Percentiles rank a stretch among this genome's conserved stretches.
These are phyloP conservation scores for Annulohypoxylon bovei DNA, from an alignment of 495 filamentous ascomycete species.

Conservation along the genomic window DNA sequence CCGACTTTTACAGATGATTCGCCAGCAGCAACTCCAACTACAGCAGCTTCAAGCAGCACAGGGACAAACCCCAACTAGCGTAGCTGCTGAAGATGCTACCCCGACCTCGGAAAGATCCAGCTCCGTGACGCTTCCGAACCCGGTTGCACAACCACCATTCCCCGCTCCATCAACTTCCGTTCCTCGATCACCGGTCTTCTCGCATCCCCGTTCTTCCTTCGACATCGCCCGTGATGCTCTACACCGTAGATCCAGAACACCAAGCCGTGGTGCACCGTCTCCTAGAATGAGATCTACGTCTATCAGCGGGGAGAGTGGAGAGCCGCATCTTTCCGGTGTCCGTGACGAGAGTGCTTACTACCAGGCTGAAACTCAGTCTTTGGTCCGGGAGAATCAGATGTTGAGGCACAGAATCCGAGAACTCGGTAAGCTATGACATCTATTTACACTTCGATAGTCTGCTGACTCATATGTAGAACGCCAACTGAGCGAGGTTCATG, in stretches of 20 bases:
- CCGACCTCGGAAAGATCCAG: slow-evolving; percentile 71
- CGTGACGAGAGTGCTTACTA: slow-evolving; percentile 89
- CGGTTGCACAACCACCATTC: slow-evolving; percentile 27
- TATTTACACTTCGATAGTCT: background rate
- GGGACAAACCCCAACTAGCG: slow-evolving; percentile 56
- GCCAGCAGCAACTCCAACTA: slow-evolving; percentile 85
- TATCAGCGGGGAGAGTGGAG: slow-evolving; percentile 61
- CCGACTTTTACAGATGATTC: slow-evolving; percentile 88
- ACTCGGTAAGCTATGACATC: slow-evolving; percentile 64
- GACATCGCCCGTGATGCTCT: slow-evolving; percentile 65
- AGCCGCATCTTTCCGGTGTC: slow-evolving; percentile 56
- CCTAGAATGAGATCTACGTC: slow-evolving; percentile 65
- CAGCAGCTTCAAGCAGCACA: slow-evolving; percentile 67
- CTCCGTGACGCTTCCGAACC: slow-evolving; percentile 51
- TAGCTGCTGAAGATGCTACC: slow-evolving; percentile 73
- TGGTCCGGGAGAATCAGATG: slow-evolving; percentile 94
- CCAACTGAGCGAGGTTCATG: slow-evolving; percentile 51
- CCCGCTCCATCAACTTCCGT: slow-evolving; percentile 49
- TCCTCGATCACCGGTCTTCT: slow-evolving; percentile 64
- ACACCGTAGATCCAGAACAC: slow-evolving; percentile 63
- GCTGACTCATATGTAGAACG: slow-evolving; percentile 45
- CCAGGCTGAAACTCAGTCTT: slow-evolving; percentile 88
- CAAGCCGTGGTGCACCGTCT: slow-evolving; percentile 64
- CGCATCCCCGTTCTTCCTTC: slow-evolving; percentile 65
- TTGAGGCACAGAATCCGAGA: slow-evolving; percentile 85